Conservation (phyloP, 192 early-diverging fungal species). For the Mortierella alpina region DNA sequence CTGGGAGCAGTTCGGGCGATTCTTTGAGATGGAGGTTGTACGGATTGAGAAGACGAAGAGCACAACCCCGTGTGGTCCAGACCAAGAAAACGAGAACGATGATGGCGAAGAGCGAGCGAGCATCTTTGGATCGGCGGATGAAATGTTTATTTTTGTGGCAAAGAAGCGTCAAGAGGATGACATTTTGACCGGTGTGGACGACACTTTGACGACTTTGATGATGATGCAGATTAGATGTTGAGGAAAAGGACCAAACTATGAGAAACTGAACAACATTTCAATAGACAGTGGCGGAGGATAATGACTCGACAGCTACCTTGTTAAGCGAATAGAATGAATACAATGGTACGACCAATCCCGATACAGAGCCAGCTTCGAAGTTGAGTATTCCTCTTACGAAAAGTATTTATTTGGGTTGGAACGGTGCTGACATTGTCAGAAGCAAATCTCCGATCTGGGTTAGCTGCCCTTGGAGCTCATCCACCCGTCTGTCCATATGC, state of each 20-base stretch:
- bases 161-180: conserved; percentile 51
- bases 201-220: conserved; percentile 59
- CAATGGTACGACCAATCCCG: too few relatives aligned
- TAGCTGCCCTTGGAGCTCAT: neutral
- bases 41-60: conserved; percentile 23
- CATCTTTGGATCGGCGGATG: conserved; percentile 56
- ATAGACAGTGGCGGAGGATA: too few relatives aligned
- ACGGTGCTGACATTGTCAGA: too few relatives aligned
- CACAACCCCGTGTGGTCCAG: neutral
- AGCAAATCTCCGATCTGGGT: conserved; percentile 5
- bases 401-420: too few relatives aligned
- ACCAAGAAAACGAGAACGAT: conserved; percentile 5
- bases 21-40: conserved; percentile 61
- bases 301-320: too few relatives aligned
- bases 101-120: conserved; percentile 8
- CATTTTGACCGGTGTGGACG: conserved; percentile 53
- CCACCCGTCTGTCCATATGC: conserved; percentile 9
- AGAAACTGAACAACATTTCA: too few relatives aligned
- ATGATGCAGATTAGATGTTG: conserved; percentile 54
- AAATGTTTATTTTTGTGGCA: conserved; percentile 53
- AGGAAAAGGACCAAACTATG: too few relatives aligned
- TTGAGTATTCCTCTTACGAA: too few relatives aligned
- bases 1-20: conserved; percentile 67
- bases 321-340: too few relatives aligned
- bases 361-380: too few relatives aligned